phyloP scores from a whole-genome alignment of 176 grass and related monocot genomes.

The Zea mays region Zm-B73-REFERENCE-NAM-5.0 NC_050101.1:137916501-137917000 shows the following conservation, averaged over 20 bases:
- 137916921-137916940: slow-evolving; percentile 58
- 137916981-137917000: background rate
- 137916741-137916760: slow-evolving; percentile 95
- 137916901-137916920: slow-evolving; percentile 96
- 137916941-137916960: background rate
- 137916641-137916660: slow-evolving; percentile 96
- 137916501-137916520: background rate
- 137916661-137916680: slow-evolving; percentile 98
- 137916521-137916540: background rate
- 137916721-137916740: slow-evolving; percentile 98
- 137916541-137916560: slow-evolving; percentile 2
- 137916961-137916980: slow-evolving; percentile 20
- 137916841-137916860: slow-evolving; percentile 90
- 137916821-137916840: slow-evolving; percentile 80
- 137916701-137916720: slow-evolving; percentile 86
- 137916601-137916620: slow-evolving; percentile 99
- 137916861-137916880: slow-evolving; percentile 98
- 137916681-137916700: slow-evolving; percentile 97
- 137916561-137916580: background rate
- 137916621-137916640: slow-evolving; percentile 96
- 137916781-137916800: slow-evolving; percentile 62
- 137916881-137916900: slow-evolving; percentile 98
- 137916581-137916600: slow-evolving; percentile 64
- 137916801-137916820: slow-evolving; percentile 69
- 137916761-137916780: slow-evolving; percentile 96